Evolutionary conservation across 2,329 filamentous ascomycete species (phyloP), one percentile per base, ranked within the genome.

Genomic region (Aspergillus sergii): DNA sequence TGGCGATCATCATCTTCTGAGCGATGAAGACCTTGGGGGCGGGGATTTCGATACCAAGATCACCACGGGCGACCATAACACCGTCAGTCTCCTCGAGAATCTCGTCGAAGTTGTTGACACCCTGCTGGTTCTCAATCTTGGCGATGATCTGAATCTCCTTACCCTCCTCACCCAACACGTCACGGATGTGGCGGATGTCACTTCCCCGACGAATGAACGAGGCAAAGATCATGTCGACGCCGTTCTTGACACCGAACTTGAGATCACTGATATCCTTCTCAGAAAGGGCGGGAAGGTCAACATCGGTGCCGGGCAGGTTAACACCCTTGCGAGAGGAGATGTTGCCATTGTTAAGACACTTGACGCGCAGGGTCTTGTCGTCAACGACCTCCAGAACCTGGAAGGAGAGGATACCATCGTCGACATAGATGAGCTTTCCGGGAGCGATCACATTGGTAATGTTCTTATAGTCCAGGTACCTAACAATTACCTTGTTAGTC

Each of bases 1-100:
- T 98, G 83, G 95, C 94, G 82, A 99, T 99, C 88, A 99, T 94
- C 92, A 99, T 99, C 91, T 99, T 99, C 87, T 99, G 95, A 62
- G 95, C 95, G 72, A 96, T 93, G 82, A 99, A 99, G 71, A 99
- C 95, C 86, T 99, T 95, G 69, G 94, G 93, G 66, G 95, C 94
- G 57, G 95, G 94, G 74, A 99, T 99, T 84, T 99, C 95, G 74
- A 99, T 99, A 85, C 95, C 95, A 69, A 97, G 85, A 78, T 98
- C 95, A 84, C 95, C 95, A 88, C 95, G 94, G 75, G 95, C 95
- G 72, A 99, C 95, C 95, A 99, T 99, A 85, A 99, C 94, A 87
- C 95, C 95, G 80, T 99, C 95, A 7, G 95, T 98, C 84, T 94
- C 93, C 77, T 88, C 87, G 65, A 99, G 89, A 75, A 99, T 99